These are phyloP conservation scores for Fonsecaea monophora DNA, from an alignment of 2,329 filamentous ascomycete genomes.

Conservation along the genomic window DNA sequence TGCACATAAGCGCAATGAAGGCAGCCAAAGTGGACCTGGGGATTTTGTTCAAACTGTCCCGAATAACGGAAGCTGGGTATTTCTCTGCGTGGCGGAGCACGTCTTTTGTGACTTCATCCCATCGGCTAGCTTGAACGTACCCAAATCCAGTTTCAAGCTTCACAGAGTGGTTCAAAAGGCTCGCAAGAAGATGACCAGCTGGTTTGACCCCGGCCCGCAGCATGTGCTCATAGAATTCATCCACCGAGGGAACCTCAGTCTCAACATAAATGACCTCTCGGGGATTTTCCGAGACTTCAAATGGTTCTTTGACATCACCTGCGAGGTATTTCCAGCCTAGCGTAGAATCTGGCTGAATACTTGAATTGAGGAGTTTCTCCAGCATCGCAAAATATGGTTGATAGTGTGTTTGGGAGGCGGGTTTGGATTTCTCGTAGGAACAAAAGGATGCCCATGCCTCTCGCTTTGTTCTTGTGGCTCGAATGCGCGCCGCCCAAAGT, in stretches of 20 bases:
- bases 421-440: slow-evolving; percentile 57
- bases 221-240: slow-evolving; percentile 62
- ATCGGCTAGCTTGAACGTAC: slow-evolving; percentile 50
- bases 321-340: slow-evolving; percentile 44
- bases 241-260: slow-evolving; percentile 59
- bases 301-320: slow-evolving; percentile 63
- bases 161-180: slow-evolving; percentile 56
- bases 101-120: slow-evolving; percentile 44
- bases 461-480: slow-evolving; percentile 64
- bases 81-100: slow-evolving; percentile 31
- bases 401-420: slow-evolving; percentile 41
- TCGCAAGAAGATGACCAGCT: slow-evolving; percentile 52
- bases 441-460: slow-evolving; percentile 72
- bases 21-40: slow-evolving; percentile 52
- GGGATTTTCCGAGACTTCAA: slow-evolving; percentile 62
- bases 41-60: slow-evolving; percentile 41
- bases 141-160: slow-evolving; percentile 51
- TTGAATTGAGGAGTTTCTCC: slow-evolving; percentile 58
- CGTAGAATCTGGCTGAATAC: slow-evolving; percentile 40
- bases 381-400: slow-evolving; percentile 61
- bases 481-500: slow-evolving; percentile 65
- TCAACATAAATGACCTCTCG: slow-evolving; percentile 65
- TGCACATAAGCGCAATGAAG: slow-evolving; percentile 53
- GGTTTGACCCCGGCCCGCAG: slow-evolving; percentile 53
- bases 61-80: slow-evolving; percentile 31